Evolutionary conservation across 2,329 filamentous ascomycete species (phyloP).

Genomic region (Penicillium sumatraense): DNA sequence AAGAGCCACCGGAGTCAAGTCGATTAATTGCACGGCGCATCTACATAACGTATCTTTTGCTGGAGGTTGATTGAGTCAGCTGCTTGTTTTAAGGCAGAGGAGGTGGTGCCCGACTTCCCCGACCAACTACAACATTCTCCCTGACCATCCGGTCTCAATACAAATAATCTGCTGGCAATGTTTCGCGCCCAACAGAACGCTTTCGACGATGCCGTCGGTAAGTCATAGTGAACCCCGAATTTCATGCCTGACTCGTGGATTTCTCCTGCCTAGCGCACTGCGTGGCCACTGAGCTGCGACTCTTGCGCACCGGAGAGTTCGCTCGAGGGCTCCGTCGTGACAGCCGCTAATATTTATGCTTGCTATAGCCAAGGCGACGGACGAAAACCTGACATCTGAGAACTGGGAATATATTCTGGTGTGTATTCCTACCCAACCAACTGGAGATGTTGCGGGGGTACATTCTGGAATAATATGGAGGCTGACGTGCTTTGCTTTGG

Average conservation of each 20-base stretch:
- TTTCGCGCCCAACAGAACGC: conserved; percentile 68
- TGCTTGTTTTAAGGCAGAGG: conserved; percentile 5
- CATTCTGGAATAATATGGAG: not conserved
- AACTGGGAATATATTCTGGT: conserved; percentile 74
- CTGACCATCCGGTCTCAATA: conserved; percentile 9
- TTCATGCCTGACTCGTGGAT: not conserved
- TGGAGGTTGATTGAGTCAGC: not conserved
- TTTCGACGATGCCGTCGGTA: conserved; percentile 73
- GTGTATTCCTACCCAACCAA: conserved; percentile 26
- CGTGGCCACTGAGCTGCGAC: not conserved
- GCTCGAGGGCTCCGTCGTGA: not conserved
- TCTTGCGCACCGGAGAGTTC: not conserved
- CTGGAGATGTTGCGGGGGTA: not conserved
- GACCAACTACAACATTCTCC: conserved; percentile 6
- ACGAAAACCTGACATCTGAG: conserved; percentile 93
- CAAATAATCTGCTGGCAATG: conserved; percentile 45
- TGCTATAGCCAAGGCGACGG: conserved; percentile 76
- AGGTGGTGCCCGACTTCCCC: conserved; percentile 20
- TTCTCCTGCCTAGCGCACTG: not conserved
- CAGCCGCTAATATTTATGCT: conserved; percentile 32
- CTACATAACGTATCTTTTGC: not conserved
- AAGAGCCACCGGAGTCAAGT: not conserved
- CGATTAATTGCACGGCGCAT: not conserved
- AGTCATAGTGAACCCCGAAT: conserved; percentile 32
- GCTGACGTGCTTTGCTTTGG: conserved; percentile 21